Base-by-base conservation (phyloP, 1,284 basidiomycete genomes). In the Ganoderma meredithae region DNA sequence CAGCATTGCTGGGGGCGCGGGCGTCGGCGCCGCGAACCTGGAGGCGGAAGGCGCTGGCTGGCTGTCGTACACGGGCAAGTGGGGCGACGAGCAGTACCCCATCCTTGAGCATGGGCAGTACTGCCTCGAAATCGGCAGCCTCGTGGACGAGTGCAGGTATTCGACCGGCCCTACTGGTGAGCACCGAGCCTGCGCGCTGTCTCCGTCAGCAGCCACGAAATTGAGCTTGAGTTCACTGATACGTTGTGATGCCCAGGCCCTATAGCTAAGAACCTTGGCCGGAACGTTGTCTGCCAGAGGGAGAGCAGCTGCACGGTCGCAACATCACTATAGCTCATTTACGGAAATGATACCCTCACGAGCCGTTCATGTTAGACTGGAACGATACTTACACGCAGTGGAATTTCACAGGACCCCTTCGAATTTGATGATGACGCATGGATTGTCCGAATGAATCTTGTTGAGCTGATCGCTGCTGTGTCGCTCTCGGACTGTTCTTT, bases 61-160 rank as follows among this genome's bases (percentile, higher is more conserved):
- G 78, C 66, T 79, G 68, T 63, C 67, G 61, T 79, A 75, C 63
- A 41, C 33, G 41, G 78, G 78, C n/a, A 63, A 41, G 47, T 79
- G 78, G 78, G 78, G 78, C 40, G 78, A 79, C 65, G 53, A 77
- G 69, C 68, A 76, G 71, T 77, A 77, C 63, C 71, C 72, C 22
- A 49, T 72, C 17, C 56, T 67, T 36, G 69, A 77, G 61, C 71
- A 75, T 31, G 74, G 76, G 19, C 78, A 79, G 68, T 76, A 75
- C 62, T 78, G 77, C 63, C 25, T 76, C 17, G 52, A 56, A 9
- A 52, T 70, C 25, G 65, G 47, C 1, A 56, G 49, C 56, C 39
- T 62, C 31, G 52, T 63, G 10, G 63, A 69, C 27, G 70, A 76
- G 65, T 79, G 77, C 66, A 68, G 65, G 49, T 77, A 72, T 53